phyloP scores from a whole-genome alignment of 129 eudicot species.

The Rutidosis leptorrhynchoides region DNA sequence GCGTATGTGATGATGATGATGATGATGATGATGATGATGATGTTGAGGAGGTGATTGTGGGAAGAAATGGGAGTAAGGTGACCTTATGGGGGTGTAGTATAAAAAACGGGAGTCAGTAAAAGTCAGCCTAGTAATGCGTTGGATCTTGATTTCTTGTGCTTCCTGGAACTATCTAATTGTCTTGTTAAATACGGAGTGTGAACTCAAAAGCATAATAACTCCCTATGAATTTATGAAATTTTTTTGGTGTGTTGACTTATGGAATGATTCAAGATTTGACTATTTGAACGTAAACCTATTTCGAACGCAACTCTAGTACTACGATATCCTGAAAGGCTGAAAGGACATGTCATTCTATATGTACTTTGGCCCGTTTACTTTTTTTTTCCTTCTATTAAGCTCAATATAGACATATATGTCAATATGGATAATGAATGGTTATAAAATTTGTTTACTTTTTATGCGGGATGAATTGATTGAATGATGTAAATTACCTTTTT shows the following conservation, averaged over 20 bases:
- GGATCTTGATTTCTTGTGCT: constrained; percentile 7
- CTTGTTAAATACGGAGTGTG: constrained; percentile 25
- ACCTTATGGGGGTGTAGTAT: not conserved
- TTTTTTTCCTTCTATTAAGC: too few species aligned
- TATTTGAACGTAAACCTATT: not conserved
- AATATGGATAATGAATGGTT: too few species aligned
- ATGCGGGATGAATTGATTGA: too few species aligned
- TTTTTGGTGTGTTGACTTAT: not conserved
- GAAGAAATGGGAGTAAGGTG: not conserved
- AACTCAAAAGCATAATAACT: constrained; percentile 19
- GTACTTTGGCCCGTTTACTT: too few species aligned
- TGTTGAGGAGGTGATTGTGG: constrained; percentile 4
- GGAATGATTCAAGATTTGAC: not conserved
- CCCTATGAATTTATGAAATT: too few species aligned
- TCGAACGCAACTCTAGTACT: too few species aligned
- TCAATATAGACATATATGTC: too few species aligned
- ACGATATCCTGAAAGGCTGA: too few species aligned
- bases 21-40: not conserved
- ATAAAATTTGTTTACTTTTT: too few species aligned
- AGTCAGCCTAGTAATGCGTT: constrained; percentile 29
- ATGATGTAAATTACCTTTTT: too few species aligned
- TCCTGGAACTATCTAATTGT: constrained; percentile 21
- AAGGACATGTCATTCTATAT: too few species aligned
- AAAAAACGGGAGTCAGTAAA: constrained; percentile 18
- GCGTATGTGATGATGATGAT: not conserved